phyloP scores from a whole-genome alignment of 176 grass and related monocot genomes.

The Musa troglodytarum region DNA sequence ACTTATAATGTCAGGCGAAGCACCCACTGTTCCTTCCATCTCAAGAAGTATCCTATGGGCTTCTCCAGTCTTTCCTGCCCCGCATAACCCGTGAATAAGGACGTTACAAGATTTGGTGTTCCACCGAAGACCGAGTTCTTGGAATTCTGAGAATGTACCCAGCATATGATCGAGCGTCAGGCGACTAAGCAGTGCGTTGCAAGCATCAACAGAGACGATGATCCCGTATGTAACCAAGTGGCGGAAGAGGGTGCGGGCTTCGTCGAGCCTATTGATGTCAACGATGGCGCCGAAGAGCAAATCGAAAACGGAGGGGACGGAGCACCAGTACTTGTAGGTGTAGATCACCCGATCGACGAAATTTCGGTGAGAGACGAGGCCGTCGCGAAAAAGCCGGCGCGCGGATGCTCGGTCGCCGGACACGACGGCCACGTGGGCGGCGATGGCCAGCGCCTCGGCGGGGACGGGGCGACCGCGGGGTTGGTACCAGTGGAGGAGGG shows the following conservation, averaged over 20 bases:
- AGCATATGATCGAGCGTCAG: constrained; percentile 45
- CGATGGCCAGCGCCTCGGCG: constrained; percentile 41
- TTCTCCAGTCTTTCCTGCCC: constrained; percentile 31
- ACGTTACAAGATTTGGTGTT: constrained; percentile 68
- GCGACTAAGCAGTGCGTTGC: constrained; percentile 53
- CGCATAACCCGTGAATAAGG: constrained; percentile 46
- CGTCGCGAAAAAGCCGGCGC: constrained; percentile 26
- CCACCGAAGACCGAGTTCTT: constrained; percentile 34
- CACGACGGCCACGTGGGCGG: constrained; percentile 20
- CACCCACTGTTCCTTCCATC: constrained; percentile 20
- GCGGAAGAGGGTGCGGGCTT: constrained; percentile 34
- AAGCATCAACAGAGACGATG: constrained; percentile 47
- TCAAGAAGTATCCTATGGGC: constrained; percentile 44
- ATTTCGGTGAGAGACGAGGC: constrained; percentile 38
- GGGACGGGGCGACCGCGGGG: constrained; percentile 28
- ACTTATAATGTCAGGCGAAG: constrained; percentile 47
- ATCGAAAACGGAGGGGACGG: constrained; percentile 61
- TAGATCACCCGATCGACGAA: constrained; percentile 63
- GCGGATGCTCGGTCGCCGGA: constrained; percentile 16
- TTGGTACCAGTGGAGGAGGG: constrained; percentile 46
- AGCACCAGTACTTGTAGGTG: constrained; percentile 86
- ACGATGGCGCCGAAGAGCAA: constrained; percentile 57
- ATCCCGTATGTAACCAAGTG: constrained; percentile 61
- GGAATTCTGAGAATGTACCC: constrained; percentile 40
- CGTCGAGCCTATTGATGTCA: constrained; percentile 27